Base-by-base conservation (phyloP, 331 rosid genomes). In the Spiraea crenata region DNA sequence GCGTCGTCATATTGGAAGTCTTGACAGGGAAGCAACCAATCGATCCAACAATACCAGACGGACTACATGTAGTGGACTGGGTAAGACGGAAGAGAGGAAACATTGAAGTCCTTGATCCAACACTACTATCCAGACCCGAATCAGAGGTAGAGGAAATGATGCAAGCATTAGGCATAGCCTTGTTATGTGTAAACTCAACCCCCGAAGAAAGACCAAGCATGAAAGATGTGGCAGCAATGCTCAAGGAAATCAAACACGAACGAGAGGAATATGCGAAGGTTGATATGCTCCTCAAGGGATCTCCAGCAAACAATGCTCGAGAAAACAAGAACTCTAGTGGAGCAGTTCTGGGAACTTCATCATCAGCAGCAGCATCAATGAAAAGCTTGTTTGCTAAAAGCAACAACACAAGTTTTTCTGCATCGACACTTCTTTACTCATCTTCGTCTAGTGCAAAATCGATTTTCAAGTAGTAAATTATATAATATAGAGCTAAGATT, bases 21-120 rank as follows among this genome's bases (percentile, higher is more conserved):
- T 75, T 93, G 76, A 93, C 97, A 0, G 97, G 99, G 7, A 93
- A 93, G 82, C 99, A 90, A 82, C 97, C 97, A 3, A 93, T 93
- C 38, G 99, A 93, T 82, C 99, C 99, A 14, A 93, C 96, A 0
- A 91, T 91, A 60, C 95, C 96, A 1, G 97, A 89, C 1, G 97
- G 97, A 14, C 76, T 83, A 60, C 97, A 93, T 67, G 81, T 93
- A 6, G 98, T 89, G 72, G 97, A 93, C 75, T 93, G 97, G 99
- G 99, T 93, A 83, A 87, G 85, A 66, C 91, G 77, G 77, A 90
- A 64, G 63, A 81, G 84, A 25, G 85, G 85, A 40, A 73, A 79
- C 20, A 55, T 79, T 58, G 99, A 86, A 74, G 96, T 93, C 5
- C 87, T 93, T 48, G 99, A 93, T 57, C 77, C 74, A 0, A 82